Evolutionary conservation across 1,284 basidiomycete species (phyloP).

Genomic region (Apiotrichum gracile): DNA sequence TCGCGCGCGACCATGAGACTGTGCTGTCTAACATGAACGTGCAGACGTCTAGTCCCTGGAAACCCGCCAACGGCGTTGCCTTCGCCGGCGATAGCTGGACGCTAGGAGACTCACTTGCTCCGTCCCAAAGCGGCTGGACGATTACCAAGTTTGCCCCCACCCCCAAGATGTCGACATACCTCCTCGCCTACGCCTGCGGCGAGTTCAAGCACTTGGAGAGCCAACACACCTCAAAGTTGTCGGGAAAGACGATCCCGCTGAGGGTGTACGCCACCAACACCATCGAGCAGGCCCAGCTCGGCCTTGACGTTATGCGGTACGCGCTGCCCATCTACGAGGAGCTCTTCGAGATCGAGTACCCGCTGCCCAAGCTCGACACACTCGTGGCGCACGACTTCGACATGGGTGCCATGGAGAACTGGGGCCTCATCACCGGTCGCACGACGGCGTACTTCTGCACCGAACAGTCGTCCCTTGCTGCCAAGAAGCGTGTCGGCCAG

Average conservation of each 20-base stretch:
- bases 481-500: constrained; percentile 70
- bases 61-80: constrained; percentile 18
- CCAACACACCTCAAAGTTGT: constrained; percentile 72
- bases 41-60: constrained; percentile 52
- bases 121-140: constrained; percentile 66
- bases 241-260: constrained; percentile 72
- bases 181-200: constrained; percentile 86
- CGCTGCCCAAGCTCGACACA: constrained; percentile 86
- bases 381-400: constrained; percentile 78
- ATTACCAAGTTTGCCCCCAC: constrained; percentile 70
- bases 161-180: constrained; percentile 80
- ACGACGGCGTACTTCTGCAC: constrained; percentile 78
- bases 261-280: constrained; percentile 83
- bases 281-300: constrained; percentile 61
- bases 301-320: constrained; percentile 78
- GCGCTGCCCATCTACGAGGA: constrained; percentile 86
- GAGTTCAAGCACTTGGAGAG: constrained; percentile 67
- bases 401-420: constrained; percentile 91
- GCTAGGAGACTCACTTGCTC: too few relatives aligned
- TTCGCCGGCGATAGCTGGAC: constrained; percentile 18
- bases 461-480: constrained; percentile 65
- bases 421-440: constrained; percentile 85
- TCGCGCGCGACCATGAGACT: constrained; percentile 64
- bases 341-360: constrained; percentile 82
- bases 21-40: constrained; percentile 75